phyloP scores from a whole-genome alignment of 2,329 filamentous ascomycete genomes.

The Botrytis pseudocinerea region DNA sequence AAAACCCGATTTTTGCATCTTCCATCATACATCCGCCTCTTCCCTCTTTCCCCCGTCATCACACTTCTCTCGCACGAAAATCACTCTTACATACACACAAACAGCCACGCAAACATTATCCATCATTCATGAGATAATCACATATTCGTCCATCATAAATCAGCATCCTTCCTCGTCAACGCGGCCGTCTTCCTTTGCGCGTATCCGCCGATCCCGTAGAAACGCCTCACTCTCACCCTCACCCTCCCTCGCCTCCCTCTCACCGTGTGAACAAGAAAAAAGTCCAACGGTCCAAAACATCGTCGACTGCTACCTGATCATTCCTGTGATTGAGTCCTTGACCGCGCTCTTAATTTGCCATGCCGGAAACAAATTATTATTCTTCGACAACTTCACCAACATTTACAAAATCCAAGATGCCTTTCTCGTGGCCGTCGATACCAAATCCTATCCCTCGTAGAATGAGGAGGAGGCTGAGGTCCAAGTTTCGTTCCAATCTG shows the following conservation, averaged over 20 bases:
- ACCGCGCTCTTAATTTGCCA: slow-evolving; percentile 22
- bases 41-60: background rate
- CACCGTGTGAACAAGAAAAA: background rate
- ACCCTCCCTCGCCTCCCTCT: background rate
- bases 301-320: background rate
- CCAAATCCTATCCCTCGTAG: slow-evolving; percentile 61
- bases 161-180: slow-evolving; percentile 8
- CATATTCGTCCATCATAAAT: slow-evolving; percentile 16
- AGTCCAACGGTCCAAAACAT: background rate
- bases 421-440: slow-evolving; percentile 50
- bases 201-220: slow-evolving; percentile 16
- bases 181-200: slow-evolving; percentile 16
- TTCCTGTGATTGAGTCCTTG: background rate
- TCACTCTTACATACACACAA: no score
- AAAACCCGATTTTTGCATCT: background rate
- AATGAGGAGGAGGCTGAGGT: slow-evolving; percentile 66
- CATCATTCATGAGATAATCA: slow-evolving; percentile 22
- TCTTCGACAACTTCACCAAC: slow-evolving; percentile 34
- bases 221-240: background rate
- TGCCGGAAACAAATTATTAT: slow-evolving; percentile 35
- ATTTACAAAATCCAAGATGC: slow-evolving; percentile 41
- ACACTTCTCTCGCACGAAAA: no score
- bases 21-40: background rate
- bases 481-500: slow-evolving; percentile 65
- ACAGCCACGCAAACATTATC: background rate